Base-by-base conservation (phyloP, 2,329 filamentous ascomycete genomes). In the Epichloe hybrida region DNA sequence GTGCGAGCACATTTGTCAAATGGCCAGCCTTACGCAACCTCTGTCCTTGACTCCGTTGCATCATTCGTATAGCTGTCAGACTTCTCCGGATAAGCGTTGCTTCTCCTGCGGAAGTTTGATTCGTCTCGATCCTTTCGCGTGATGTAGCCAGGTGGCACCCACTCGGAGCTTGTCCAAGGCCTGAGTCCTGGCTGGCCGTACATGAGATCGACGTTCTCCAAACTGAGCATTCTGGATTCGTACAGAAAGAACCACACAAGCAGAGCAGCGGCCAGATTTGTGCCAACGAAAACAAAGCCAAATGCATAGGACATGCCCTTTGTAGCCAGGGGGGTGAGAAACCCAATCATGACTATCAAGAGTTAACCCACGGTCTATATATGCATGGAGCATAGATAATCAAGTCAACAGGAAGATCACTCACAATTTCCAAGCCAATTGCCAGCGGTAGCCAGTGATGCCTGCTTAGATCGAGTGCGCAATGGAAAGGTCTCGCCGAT, bases 151-250 rank as follows among this genome's bases (percentile, higher is more conserved):
- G 66, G 66, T 13, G 71, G 71, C 37, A 67, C 64, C 75, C 75
- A 84, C 54, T 72, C 68, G 53, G 67, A 63, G 58, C 77, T 81
- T 61, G 73, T 75, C 75, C 79, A 81, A 3, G 82, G 74, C 63
- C 76, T 77, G n/a, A 84, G 72, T 41, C 70, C 55, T 3, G 57
- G 65, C 20, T 80, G 67, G 46, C 81, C 73, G 62, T 87, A 87
- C 80, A 84, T 83, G 49, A 77, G 75, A 63, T 87, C 83, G 52
- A 87, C 79, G 57, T 85, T 80, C 66, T 87, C 83, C n/a, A 87
- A 72, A 12, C 78, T 80, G 9, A 83, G 73, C 40, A 74, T 76
- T 54, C 78, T 75, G 15, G 75, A 80, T 62, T 87, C 83, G 63
- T 78, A 81, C 50, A 86, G 73, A 65, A 84, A 84, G 69, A 86